Evolutionary conservation across 768 basidiomycete species (phyloP).

Genomic region (Lanmaoa rubissima): DNA sequence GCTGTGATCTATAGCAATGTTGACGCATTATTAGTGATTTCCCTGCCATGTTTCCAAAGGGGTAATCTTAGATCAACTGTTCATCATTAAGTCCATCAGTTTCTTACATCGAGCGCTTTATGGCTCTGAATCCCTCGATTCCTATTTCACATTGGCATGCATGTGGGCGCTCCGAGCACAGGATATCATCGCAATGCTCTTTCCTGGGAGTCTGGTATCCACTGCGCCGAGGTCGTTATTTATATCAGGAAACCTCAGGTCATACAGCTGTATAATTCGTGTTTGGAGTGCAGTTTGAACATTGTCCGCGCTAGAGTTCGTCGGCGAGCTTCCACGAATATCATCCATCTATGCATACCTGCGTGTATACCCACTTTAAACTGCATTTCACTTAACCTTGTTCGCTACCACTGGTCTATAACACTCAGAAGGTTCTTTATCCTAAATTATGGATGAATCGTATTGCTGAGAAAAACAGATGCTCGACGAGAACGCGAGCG

Average conservation of each 20-base stretch:
- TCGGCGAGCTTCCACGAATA: conserved; percentile 1
- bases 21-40: conserved; percentile 22
- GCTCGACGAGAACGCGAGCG: not conserved
- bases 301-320: conserved; percentile 11
- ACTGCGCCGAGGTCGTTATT: not conserved
- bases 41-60: not conserved
- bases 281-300: conserved; percentile 3
- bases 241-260: not conserved
- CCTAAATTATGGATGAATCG: not conserved
- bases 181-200: not conserved
- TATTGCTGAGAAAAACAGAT: not conserved
- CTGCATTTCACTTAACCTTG: not conserved
- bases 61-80: not conserved
- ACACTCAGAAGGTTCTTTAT: not conserved
- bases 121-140: not conserved
- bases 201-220: conserved; percentile 2
- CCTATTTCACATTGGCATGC: conserved; percentile 5
- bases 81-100: not conserved
- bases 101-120: conserved; percentile 7
- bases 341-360: conserved; percentile 11
- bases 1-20: conserved; percentile 1
- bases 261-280: conserved; percentile 2
- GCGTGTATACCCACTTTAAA: not conserved
- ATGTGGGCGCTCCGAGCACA: conserved; percentile 1
- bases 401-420: not conserved